Conservation (phyloP, 768 basidiomycete species). For the Suillus ampliporus region DNA sequence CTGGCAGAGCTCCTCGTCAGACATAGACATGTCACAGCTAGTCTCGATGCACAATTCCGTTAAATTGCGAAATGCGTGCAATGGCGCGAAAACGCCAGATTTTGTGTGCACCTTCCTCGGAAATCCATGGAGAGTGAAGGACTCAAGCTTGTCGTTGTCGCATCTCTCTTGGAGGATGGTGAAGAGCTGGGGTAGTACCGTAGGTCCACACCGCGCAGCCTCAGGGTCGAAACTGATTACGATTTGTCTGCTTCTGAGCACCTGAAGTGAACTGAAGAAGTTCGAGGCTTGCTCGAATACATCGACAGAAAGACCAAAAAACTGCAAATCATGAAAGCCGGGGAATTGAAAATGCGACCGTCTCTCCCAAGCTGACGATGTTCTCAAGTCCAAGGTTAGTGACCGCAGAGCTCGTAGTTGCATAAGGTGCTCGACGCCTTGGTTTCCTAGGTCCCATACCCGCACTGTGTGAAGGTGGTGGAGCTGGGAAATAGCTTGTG, state of each 20-base stretch:
- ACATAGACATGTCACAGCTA: slow-evolving; percentile 17
- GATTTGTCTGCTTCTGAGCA: neutral
- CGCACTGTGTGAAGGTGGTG: neutral
- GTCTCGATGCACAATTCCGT: slow-evolving; percentile 3
- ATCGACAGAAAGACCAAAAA: neutral
- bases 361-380: neutral
- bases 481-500: neutral
- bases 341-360: neutral
- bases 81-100: neutral
- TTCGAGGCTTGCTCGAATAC: neutral
- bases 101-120: neutral
- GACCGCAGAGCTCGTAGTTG: neutral
- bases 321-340: neutral
- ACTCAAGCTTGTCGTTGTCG: neutral
- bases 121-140: neutral
- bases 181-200: neutral
- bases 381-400: neutral
- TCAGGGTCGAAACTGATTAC: no score
- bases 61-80: neutral
- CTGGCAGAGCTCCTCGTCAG: slow-evolving; percentile 21
- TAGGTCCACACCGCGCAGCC: neutral
- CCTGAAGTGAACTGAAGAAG: neutral
- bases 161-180: neutral
- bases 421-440: neutral
- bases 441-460: neutral